These are phyloP conservation scores for Lepidopterella palustris DNA, from an alignment of 495 filamentous ascomycete species.

Conservation along the genomic window DNA sequence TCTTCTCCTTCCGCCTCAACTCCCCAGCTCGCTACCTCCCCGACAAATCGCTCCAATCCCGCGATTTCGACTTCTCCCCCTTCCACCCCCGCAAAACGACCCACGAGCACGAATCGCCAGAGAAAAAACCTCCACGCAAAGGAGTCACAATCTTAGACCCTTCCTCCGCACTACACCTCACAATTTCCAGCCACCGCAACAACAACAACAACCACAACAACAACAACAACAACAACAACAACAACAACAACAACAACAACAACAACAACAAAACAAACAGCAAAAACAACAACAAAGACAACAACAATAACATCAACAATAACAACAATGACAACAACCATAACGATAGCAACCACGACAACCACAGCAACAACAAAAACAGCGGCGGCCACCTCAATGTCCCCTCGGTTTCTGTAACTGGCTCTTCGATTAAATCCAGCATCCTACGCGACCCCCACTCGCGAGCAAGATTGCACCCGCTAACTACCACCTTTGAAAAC, in stretches of 20 bases:
- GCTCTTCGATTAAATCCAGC: conserved; percentile 28
- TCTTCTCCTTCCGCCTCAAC: conserved; percentile 87
- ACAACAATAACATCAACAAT: no score
- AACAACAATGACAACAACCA: no score
- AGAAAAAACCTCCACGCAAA: conserved; percentile 48
- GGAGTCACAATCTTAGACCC: conserved; percentile 57
- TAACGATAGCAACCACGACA: no score
- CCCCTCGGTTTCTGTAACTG: no score
- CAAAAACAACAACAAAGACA: no score
- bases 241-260: no score
- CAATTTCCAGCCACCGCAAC: conserved; percentile 1
- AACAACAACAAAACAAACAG: no score
- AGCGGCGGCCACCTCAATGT: neutral
- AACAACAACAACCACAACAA: conserved; percentile 5
- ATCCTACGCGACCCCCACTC: conserved; percentile 32
- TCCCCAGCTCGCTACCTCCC: conserved; percentile 76
- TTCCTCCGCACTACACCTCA: conserved; percentile 31
- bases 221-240: conserved; percentile 1
- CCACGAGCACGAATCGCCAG: conserved; percentile 37
- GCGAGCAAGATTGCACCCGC: conserved; percentile 9
- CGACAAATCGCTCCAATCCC: conserved; percentile 59
- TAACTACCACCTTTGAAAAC: neutral
- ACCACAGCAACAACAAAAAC: no score
- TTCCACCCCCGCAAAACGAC: conserved; percentile 52
- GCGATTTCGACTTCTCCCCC: conserved; percentile 64